Base-by-base conservation (phyloP, 2,329 filamentous ascomycete species). In the Huntiella moniliformis region DNA sequence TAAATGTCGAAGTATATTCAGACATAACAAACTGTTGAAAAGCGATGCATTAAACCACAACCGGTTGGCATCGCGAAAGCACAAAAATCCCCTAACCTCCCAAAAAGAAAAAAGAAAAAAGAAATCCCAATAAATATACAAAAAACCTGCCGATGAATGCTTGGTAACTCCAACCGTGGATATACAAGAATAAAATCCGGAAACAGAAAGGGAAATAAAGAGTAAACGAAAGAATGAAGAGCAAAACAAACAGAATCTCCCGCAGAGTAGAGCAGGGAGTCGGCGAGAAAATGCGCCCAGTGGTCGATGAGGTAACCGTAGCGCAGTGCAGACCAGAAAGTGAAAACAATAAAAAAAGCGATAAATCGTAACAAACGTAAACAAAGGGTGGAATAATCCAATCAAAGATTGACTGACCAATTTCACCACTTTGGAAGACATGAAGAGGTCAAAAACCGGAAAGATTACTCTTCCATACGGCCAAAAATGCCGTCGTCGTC, bases 401-500 rank as follows among this genome's bases (percentile, higher is more conserved):
- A 13, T 39, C 35, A 48, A 39, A 12, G 12, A 44, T 16, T 5
- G 7, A 28, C 22, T 5, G 7, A 28, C 22, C 22, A 28, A 28
- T 10, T 28, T 8, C 22, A 3, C 22, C 22, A 28, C 6, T 8
- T 18, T 42, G 32, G 37, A 35, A 6, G 16, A 28, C 12, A 17
- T 7, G n/a, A 31, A 37, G n/a, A 28, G 22, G 22, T 8, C 7
- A 28, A 28, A 28, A 3, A 28, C 5, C 4, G 5, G 6, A 22
- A 22, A 18, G 6, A 18, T 17, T 43, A 45, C 62, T 93, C 85
- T 63, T 98, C 91, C 88, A 96, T 96, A 54, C 77, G 76, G 48
- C 87, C 87, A 67, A 98, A 98, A 56, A 96, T 82, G 57, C 87
- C 87, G 53, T 95, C 87, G 53, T 96, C 88, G 52, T 93, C 86